Conservation (phyloP, 164 flowering plant species). For the Stephania yunnanensis region DNA sequence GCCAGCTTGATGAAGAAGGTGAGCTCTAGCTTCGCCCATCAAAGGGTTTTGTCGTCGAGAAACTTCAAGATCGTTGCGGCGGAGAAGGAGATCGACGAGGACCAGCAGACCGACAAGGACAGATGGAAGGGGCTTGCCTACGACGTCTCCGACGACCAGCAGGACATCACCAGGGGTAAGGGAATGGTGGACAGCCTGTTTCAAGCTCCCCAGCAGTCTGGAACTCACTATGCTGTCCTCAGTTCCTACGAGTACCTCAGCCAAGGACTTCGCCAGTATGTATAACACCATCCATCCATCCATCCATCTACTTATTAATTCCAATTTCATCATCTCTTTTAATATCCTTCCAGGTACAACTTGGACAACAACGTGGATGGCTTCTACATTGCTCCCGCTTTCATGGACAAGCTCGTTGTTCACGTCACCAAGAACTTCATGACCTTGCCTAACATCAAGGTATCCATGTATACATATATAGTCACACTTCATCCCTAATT, state of each 20-base stretch:
- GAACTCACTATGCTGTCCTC: constrained; percentile 50
- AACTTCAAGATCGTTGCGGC: constrained; percentile 27
- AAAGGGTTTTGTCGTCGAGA: constrained; percentile 12
- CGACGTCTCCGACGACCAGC: constrained; percentile 56
- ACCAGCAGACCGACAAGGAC: constrained; percentile 41
- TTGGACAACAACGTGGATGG: constrained; percentile 52
- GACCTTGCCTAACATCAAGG: constrained; percentile 58
- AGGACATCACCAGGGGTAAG: constrained; percentile 57
- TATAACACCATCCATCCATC: not conserved
- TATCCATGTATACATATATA: not conserved
- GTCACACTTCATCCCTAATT: no score
- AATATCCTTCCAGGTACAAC: constrained; percentile 25
- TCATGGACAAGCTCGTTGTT: constrained; percentile 64
- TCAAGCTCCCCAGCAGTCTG: constrained; percentile 45
- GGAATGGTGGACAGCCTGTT: constrained; percentile 55
- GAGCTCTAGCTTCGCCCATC: constrained; percentile 20
- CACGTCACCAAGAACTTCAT: constrained; percentile 56
- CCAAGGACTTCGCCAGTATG: constrained; percentile 46
- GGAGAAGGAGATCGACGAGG: constrained; percentile 25
- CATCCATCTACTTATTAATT: no score
- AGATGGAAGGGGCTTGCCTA: constrained; percentile 46
- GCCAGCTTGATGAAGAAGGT: constrained; percentile 50
- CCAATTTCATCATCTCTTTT: not conserved
- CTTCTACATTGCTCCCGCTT: constrained; percentile 55
- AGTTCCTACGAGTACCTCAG: constrained; percentile 52